Evolutionary conservation across 2,329 filamentous ascomycete genomes (phyloP).

Genomic region (Nannizzia gypsea): DNA sequence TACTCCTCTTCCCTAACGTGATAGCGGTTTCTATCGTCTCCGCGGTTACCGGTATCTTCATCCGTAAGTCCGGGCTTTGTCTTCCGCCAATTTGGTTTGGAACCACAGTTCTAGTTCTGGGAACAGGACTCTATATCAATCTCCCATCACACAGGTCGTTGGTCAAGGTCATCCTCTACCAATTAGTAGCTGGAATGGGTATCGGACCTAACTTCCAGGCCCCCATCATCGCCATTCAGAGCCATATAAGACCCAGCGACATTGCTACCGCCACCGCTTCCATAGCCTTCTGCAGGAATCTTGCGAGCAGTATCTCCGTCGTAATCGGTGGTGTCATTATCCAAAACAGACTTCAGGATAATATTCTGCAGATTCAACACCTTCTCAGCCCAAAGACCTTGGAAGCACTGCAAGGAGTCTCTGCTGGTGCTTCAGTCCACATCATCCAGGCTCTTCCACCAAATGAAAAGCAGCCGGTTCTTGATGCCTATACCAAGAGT

Average conservation of each 20-base stretch:
- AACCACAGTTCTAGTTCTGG: constrained; percentile 35
- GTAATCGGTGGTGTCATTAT: constrained; percentile 46
- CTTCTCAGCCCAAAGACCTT: constrained; percentile 7
- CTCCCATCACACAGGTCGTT: constrained; percentile 42
- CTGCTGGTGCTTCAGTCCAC: constrained; percentile 24
- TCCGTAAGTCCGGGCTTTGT: constrained; percentile 60
- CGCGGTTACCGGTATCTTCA: constrained; percentile 51
- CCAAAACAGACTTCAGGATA: constrained; percentile 25
- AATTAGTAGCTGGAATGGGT: constrained; percentile 47
- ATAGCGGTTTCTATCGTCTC: constrained; percentile 44
- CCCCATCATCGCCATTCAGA: constrained; percentile 53
- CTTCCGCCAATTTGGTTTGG: constrained; percentile 40
- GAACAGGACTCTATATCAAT: constrained; percentile 54
- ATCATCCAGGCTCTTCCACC: constrained; percentile 25
- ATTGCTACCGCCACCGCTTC: constrained; percentile 53
- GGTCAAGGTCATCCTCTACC: constrained; percentile 41
- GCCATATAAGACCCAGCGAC: constrained; percentile 48
- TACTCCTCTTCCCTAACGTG: constrained; percentile 63
- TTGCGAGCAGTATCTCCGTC: constrained; percentile 46
- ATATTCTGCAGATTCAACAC: constrained; percentile 2
- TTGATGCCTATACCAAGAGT: constrained; percentile 31
- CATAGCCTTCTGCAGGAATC: constrained; percentile 48
- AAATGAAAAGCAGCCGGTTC: constrained; percentile 28
- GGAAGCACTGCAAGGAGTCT: constrained; percentile 15
- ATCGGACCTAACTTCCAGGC: constrained; percentile 53